Evolutionary conservation across 768 basidiomycete species (phyloP).

Genomic region (Melanogaster broomeanus): DNA sequence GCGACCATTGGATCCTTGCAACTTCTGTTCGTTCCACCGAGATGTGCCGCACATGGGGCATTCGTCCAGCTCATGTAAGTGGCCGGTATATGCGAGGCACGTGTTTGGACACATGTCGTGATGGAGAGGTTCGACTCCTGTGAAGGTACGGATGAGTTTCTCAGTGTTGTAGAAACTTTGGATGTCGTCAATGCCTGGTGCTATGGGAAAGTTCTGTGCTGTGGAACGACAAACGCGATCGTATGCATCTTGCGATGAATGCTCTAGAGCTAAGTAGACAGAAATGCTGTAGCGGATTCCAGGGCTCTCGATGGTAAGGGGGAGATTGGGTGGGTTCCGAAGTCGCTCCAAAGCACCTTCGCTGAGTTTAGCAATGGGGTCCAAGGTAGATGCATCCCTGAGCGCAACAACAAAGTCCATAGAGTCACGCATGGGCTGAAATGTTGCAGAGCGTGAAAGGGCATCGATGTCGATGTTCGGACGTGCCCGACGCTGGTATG

Average conservation of each 20-base stretch:
- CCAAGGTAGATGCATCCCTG: not conserved
- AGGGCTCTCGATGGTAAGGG: not conserved
- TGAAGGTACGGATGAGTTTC: not conserved
- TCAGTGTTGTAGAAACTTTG: constrained; percentile 16
- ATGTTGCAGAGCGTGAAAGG: not conserved
- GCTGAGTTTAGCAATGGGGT: not conserved
- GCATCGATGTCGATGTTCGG: not conserved
- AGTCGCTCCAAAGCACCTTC: not conserved
- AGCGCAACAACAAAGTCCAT: not conserved
- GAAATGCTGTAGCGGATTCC: not conserved
- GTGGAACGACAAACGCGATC: constrained; percentile 22
- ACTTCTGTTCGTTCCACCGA: constrained; percentile 19
- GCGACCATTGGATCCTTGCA: not conserved
- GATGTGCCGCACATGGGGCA: constrained; percentile 37
- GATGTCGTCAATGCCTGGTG: constrained; percentile 16
- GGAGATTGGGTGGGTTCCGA: not conserved
- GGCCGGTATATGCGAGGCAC: constrained; percentile 43
- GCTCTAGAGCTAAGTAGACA: not conserved
- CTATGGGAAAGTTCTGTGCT: constrained; percentile 4
- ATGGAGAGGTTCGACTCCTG: constrained; percentile 34
- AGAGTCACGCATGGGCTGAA: not conserved
- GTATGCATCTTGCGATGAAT: constrained; percentile 27
- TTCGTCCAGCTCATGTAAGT: constrained; percentile 23
- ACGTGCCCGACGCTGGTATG: not conserved
- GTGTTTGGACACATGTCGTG: constrained; percentile 45